These are phyloP conservation scores for Phytophthora sp. DNA, from an alignment of 352 stramenopile genomes.

Conservation along the genomic window DNA sequence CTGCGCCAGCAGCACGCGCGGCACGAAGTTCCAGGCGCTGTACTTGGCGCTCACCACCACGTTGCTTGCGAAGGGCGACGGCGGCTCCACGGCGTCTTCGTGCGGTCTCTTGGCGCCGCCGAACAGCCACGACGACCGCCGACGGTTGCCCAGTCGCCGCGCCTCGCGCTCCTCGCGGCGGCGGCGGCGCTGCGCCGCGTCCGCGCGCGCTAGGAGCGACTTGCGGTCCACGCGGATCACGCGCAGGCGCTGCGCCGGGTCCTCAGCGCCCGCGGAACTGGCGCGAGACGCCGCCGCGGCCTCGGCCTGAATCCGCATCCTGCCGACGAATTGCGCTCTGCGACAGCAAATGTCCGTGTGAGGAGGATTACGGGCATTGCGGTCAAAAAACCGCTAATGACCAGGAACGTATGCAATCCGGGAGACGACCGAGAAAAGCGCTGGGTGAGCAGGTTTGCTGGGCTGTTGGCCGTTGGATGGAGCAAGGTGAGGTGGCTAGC, in stretches of 20 bases:
- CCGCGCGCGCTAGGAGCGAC: slow-evolving; percentile 23
- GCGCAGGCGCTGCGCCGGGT: slow-evolving; percentile 24
- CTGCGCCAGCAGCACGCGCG: slow-evolving; percentile 76
- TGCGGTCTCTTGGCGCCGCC: slow-evolving; percentile 8
- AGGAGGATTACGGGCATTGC: slow-evolving; percentile 11
- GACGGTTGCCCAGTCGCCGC: slow-evolving; percentile 17
- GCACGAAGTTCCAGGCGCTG: slow-evolving; percentile 76
- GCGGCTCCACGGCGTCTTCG: slow-evolving; percentile 26
- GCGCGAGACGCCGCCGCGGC: slow-evolving; percentile 11
- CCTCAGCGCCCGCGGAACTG: not conserved
- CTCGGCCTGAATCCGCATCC: slow-evolving; percentile 31
- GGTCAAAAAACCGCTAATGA: no score
- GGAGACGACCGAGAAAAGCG: not conserved
- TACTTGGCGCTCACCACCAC: slow-evolving; percentile 87
- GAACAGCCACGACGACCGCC: slow-evolving; percentile 34
- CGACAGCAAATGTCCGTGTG: no score
- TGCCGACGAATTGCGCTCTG: slow-evolving; percentile 18
- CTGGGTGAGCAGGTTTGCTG: not conserved
- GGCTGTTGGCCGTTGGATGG: no score
- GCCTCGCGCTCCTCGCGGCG: slow-evolving; percentile 29
- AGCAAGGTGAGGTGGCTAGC: no score
- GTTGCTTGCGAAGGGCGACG: slow-evolving; percentile 61
- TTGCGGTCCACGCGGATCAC: slow-evolving; percentile 57
- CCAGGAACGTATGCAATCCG: not conserved
- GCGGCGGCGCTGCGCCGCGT: slow-evolving; percentile 20